Percentiles rank a stretch among this genome's conserved stretches.
Conservation (phyloP, 305 asterid genomes). For the Nicotiana rustica region DNA sequence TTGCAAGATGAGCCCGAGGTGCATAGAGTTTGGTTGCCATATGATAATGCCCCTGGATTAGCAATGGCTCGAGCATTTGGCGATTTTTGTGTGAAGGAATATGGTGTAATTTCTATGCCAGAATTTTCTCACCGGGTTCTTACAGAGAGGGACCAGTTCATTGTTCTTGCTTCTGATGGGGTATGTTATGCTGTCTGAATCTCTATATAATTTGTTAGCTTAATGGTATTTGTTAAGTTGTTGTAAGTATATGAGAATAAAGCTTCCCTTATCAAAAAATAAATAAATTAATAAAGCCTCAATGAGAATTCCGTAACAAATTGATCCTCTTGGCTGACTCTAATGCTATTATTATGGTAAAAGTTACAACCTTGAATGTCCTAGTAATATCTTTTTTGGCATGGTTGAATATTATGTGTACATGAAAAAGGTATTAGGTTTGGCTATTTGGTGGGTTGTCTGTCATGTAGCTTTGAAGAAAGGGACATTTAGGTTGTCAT, state of each 20-base stretch:
- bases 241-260: not conserved
- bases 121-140: conserved; percentile 86
- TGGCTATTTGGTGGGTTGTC: not conserved
- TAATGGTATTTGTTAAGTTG: not conserved
- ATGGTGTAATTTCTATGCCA: conserved; percentile 95
- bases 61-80: conserved; percentile 99
- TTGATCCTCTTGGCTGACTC: not conserved
- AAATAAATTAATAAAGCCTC: not conserved
- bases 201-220: not conserved
- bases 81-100: conserved; percentile 95
- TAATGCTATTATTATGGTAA: not conserved
- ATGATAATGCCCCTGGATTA: conserved; percentile 96
- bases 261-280: not conserved
- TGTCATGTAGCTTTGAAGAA: not conserved
- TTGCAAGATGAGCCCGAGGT: conserved; percentile 98
- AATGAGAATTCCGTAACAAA: not conserved
- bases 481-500: not conserved
- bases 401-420: not conserved
- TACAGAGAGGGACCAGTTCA: conserved; percentile 73
- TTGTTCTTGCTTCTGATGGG: conserved; percentile 97
- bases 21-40: conserved; percentile 97
- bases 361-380: not conserved
- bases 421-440: not conserved
- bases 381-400: not conserved
- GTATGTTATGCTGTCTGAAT: conserved; percentile 49